These are phyloP conservation scores for Tricholoma matsutake DNA, from an alignment of 768 basidiomycete species.

Conservation along the genomic window DNA sequence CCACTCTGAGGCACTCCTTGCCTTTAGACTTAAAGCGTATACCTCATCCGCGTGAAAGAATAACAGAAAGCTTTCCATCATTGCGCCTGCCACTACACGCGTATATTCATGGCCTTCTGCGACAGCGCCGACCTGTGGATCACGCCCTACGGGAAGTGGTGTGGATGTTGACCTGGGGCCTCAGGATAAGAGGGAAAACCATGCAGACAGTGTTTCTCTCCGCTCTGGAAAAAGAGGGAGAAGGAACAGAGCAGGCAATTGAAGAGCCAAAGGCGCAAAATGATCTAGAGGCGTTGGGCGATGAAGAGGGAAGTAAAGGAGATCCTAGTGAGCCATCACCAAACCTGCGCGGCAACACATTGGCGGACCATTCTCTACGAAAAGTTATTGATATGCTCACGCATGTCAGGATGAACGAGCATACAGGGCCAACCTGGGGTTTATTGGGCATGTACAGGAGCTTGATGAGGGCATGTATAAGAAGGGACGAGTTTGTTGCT, in stretches of 20 bases:
- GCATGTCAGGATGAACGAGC: not conserved
- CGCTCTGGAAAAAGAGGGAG: not conserved
- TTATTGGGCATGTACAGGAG: not conserved
- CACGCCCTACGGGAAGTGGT: not conserved
- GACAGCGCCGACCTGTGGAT: not conserved
- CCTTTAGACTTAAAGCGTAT: not conserved
- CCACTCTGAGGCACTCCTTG: not conserved
- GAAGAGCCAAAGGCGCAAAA: not conserved
- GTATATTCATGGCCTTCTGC: not conserved
- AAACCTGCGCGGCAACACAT: not conserved
- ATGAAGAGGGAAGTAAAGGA: not conserved
- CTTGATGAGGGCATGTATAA: not conserved
- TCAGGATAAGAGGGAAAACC: not conserved
- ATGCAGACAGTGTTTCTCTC: not conserved
- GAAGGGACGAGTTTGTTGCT: not conserved
- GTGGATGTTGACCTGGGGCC: not conserved
- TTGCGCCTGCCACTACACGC: not conserved
- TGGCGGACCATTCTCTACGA: not conserved
- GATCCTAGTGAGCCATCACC: not conserved
- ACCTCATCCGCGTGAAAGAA: too few species aligned
- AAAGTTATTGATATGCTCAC: not conserved
- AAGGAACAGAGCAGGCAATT: not conserved
- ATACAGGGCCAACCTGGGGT: not conserved
- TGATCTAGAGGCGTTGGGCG: not conserved
- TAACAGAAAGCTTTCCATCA: not conserved